Conservation (phyloP, 2,329 filamentous ascomycete genomes). For the Fusarium paranaense region DNA sequence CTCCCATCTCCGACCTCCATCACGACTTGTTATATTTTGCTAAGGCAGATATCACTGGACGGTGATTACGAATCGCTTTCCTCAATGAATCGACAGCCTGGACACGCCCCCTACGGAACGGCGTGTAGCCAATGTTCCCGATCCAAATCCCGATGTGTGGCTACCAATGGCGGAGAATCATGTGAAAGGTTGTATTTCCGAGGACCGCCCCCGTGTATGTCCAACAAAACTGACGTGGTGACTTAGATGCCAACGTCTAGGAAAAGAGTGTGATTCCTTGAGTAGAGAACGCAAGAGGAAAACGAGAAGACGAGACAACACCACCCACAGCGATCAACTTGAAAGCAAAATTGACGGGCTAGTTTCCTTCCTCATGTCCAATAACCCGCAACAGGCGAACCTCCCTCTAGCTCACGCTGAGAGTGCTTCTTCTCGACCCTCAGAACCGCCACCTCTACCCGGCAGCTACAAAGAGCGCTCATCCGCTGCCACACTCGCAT, state of each 20-base stretch:
- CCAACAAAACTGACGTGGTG: background rate
- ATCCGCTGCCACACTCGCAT: background rate
- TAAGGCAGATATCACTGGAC: too few relatives aligned
- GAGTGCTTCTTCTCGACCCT: background rate
- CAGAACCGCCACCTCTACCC: background rate
- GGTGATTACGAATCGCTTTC: background rate
- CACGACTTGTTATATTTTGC: background rate
- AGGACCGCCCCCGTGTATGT: background rate
- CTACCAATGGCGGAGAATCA: background rate
- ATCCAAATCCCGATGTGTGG: background rate
- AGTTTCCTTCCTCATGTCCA: background rate
- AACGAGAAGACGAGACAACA: background rate
- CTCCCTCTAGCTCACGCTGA: too few relatives aligned
- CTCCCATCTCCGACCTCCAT: background rate
- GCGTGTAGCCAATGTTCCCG: background rate
- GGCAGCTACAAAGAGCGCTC: background rate
- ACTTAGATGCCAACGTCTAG: background rate
- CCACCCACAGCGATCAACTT: background rate
- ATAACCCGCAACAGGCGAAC: background rate
- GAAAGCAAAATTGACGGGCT: background rate
- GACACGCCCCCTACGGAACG: background rate
- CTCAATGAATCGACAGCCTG: background rate
- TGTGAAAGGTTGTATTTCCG: background rate
- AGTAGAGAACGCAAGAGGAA: background rate
- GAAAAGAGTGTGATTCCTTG: background rate